Base-by-base conservation (phyloP, 2,329 filamentous ascomycete genomes). In the Cladosporium halotolerans region DNA sequence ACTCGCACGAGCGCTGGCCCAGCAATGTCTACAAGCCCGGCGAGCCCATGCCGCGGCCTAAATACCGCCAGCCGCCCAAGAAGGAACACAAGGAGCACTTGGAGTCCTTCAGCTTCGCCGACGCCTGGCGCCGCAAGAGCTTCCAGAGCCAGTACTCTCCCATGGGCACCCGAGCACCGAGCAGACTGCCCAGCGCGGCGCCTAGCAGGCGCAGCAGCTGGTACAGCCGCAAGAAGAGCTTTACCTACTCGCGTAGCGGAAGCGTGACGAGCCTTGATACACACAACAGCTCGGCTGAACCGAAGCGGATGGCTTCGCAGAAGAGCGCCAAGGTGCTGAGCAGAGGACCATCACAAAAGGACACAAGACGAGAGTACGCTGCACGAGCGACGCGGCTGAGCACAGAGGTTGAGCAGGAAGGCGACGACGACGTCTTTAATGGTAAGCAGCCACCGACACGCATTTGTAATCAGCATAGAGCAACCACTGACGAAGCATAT, bases 41-140 rank as follows among this genome's bases (percentile, higher is more conserved):
- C 62, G 75, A 78, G 66, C 70, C 73, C 54, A 76, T 78, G 73
- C 75, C 75, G 4, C 70, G 72, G 18, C 65, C 73, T 14, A 78
- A 78, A 58, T 78, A 78, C 62, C 70, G 75, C 40, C 68, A 72
- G 23, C 71, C 73, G 9, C 74, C 76, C 40, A 71, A 71, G 54
- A 75, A 76, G 40, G 72, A 75, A 59, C 75, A 78, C 70, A 76
- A 75, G 62, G 74, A 73, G 59, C 68, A 70, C 44, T 68, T 78
- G 36, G 75, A 77, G 58, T 62, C 72, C 11, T 78, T 76, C 65
- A 70, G 58, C 54, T 77, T 75, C 60, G 66, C 66, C 18, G 72
- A 71, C 14, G 73, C 75, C 18, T 77, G 75, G 74, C 68, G 73
- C 23, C 65, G 72, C 51, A 70, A 68, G 59, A 75, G 72, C 58